Evolutionary conservation across 352 stramenopile genomes (phyloP), one percentile per base, ranked within the genome.

Genomic region (Phytophthora macrochlamydospora): DNA sequence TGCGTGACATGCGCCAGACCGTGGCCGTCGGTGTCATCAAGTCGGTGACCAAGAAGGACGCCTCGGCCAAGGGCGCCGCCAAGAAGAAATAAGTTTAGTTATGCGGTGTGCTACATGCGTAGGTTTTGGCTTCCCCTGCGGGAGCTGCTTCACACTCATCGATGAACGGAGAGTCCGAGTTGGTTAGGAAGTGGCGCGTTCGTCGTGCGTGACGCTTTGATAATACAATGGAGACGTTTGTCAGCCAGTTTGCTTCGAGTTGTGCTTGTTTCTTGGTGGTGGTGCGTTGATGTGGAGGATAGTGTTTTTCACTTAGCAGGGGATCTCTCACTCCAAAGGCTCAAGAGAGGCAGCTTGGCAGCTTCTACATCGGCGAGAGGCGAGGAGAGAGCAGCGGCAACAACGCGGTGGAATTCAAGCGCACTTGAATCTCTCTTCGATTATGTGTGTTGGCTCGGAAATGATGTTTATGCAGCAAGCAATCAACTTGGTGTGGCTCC

Each of bases 11-110:
- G 94, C 79, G 90, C 69, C 90, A 97, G 77, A 99, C 96, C 35
- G 96, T 99, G 44, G 97, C 97, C 46, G 96, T 99, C 44, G 97
- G 97, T 78, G 91, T 99, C 51, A 98, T 99, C 78, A 99, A 99
- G 77, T 82, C 79, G 42, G 91, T 98, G 45, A 85, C 78, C 58
- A 96, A 97, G 84, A 94, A 94, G 73, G 85, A 89, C 33, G 69
- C 55, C 14, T 33, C 63, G 0, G 51, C 51, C 33, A 79, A 79
- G 71, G 84, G 50, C 30, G 67, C 31, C 43, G 71, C 71, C 63
- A 79, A 79, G 67, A 79, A 79, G 67, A 79, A 79, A 74, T 79
- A 79, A 76, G 61, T 57, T 64, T 49, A 57, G 59, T 63, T 62
- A 52, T 62, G 53, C 54, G 35, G 2, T 50, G 13, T 29, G 43